Percentiles rank a stretch among this genome's conserved stretches.
These are phyloP conservation scores for Dictyostelium discoideum DNA, from an alignment of 78 protist genomes.

Conservation along the genomic window dicty_2.7 NC_007090.3:1962001-1962500, in stretches of 20 bases:
- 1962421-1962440: slow-evolving; percentile 49
- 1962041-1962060: too few relatives aligned
- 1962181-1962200: not conserved
- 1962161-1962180: not conserved
- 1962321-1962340: not conserved
- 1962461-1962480: slow-evolving; percentile 44
- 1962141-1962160: too few relatives aligned
- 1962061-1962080: too few relatives aligned
- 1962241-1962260: not conserved
- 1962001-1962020: too few relatives aligned
- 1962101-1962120: too few relatives aligned
- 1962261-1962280: not conserved
- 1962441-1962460: slow-evolving; percentile 49
- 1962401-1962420: not conserved
- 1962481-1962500: slow-evolving; percentile 67
- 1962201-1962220: slow-evolving; percentile 1
- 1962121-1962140: too few relatives aligned
- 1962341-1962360: not conserved
- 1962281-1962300: not conserved
- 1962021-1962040: too few relatives aligned
- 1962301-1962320: not conserved
- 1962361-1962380: slow-evolving; percentile 25
- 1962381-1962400: slow-evolving; percentile 2
- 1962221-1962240: not conserved
- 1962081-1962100: too few relatives aligned